phyloP scores from a whole-genome alignment of 345 rosid genomes.

The Jatropha curcas region DNA sequence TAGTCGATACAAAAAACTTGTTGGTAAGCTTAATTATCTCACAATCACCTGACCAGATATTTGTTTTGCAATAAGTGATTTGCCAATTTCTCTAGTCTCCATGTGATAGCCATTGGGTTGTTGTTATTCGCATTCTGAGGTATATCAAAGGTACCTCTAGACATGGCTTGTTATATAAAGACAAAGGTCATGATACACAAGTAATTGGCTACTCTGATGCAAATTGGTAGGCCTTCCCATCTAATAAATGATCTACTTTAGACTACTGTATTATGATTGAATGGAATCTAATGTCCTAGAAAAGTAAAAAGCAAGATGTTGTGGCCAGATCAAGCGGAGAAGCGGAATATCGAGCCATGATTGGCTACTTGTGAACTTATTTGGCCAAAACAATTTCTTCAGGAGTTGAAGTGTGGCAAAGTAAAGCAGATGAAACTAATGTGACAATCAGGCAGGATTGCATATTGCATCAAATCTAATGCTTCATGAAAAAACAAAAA shows the following conservation, averaged over 20 bases:
- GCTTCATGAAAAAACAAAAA: too few species aligned
- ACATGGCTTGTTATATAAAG: background rate
- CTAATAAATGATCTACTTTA: background rate
- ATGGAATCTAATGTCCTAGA: background rate
- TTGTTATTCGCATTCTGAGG: background rate
- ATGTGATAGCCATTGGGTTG: background rate
- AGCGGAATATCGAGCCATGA: background rate
- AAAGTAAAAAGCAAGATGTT: background rate
- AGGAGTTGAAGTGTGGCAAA: too few species aligned
- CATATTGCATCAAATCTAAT: too few species aligned
- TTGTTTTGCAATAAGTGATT: too few species aligned
- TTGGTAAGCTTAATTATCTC: background rate
- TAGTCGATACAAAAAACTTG: background rate
- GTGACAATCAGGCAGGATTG: too few species aligned
- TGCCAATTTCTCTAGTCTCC: too few species aligned
- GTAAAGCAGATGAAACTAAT: too few species aligned
- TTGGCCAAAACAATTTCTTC: too few species aligned
- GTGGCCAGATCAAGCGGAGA: background rate
- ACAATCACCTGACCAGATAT: too few species aligned
- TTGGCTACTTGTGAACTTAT: too few species aligned
- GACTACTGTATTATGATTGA: background rate
- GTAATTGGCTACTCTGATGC: background rate
- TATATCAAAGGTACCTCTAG: background rate
- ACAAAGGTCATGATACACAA: background rate
- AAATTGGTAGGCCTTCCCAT: background rate